Evolutionary conservation across 2,329 filamentous ascomycete genomes (phyloP).

Genomic region (Gliomastix tumulicola): DNA sequence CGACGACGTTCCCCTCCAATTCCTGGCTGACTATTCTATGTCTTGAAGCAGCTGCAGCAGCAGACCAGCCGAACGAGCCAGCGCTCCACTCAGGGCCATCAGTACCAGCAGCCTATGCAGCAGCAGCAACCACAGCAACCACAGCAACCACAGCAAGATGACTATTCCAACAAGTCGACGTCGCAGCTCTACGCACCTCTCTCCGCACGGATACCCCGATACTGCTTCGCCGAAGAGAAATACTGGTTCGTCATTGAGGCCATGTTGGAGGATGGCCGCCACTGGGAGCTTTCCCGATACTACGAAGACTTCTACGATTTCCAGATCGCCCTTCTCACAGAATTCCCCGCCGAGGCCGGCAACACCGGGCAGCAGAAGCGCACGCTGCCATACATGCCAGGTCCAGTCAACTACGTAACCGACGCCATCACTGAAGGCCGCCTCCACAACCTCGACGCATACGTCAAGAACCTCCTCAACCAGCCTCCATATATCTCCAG

Average conservation of each 20-base stretch:
- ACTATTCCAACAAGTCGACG: slow-evolving; percentile 28
- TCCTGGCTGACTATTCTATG: not conserved
- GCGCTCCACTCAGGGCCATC: slow-evolving; percentile 1
- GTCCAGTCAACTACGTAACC: slow-evolving; percentile 96
- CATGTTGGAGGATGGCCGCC: slow-evolving; percentile 78
- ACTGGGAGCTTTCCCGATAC: slow-evolving; percentile 89
- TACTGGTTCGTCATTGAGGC: slow-evolving; percentile 99
- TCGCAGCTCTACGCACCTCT: slow-evolving; percentile 67
- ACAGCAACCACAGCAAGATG: slow-evolving; percentile 25
- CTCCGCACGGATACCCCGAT: slow-evolving; percentile 79
- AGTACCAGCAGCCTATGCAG: slow-evolving; percentile 17
- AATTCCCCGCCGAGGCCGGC: slow-evolving; percentile 87
- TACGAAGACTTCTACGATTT: slow-evolving; percentile 99
- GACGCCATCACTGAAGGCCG: slow-evolving; percentile 93
- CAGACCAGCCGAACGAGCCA: slow-evolving; percentile 1
- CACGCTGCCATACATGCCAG: slow-evolving; percentile 93
- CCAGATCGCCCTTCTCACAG: slow-evolving; percentile 88
- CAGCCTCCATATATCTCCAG: slow-evolving; percentile 80
- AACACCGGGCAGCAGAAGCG: slow-evolving; percentile 74
- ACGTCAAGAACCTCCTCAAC: slow-evolving; percentile 83
- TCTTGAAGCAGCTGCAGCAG: not conserved
- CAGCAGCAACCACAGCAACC: slow-evolving; percentile 20
- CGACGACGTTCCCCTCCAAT: not conserved
- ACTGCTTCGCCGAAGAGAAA: slow-evolving; percentile 94
- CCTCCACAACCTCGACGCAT: slow-evolving; percentile 87